These are phyloP conservation scores for Abrus pulchellus DNA, from an alignment of 306 rosid genomes.

Conservation along the genomic window DNA sequence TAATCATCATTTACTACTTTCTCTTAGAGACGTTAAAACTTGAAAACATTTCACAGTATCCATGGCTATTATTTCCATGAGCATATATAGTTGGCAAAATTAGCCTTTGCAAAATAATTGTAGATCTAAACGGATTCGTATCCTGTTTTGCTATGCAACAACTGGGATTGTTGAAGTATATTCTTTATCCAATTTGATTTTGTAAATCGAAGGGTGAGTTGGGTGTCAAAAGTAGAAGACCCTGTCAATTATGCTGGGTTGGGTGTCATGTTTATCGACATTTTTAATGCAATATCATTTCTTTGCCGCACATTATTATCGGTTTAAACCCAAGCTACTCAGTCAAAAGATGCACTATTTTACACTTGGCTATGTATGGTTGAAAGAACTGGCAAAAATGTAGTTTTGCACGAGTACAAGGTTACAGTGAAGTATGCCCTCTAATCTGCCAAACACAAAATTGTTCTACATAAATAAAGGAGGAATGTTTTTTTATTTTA, in stretches of 20 bases:
- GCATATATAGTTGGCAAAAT: conserved; percentile 5
- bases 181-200: conserved; percentile 3
- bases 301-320: not conserved
- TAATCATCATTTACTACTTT: conserved; percentile 37
- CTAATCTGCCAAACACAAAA: conserved; percentile 36
- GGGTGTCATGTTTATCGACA: not conserved
- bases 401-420: conserved; percentile 6
- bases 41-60: not conserved
- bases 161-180: conserved; percentile 25
- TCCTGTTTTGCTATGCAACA: not conserved
- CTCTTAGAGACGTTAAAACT: conserved; percentile 4
- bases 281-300: not conserved
- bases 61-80: conserved; percentile 33
- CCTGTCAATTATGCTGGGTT: not conserved
- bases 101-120: conserved; percentile 32
- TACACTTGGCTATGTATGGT: not conserved
- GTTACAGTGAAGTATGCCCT: not conserved
- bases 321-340: not conserved
- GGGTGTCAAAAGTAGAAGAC: not conserved
- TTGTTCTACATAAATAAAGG: not conserved
- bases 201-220: conserved; percentile 35
- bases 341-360: too few species aligned
- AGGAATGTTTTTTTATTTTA: too few species aligned
- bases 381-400: not conserved
- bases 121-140: conserved; percentile 14